Base-by-base conservation (phyloP, 2,329 filamentous ascomycete species). In the Pochonia chlamydosporia region DNA sequence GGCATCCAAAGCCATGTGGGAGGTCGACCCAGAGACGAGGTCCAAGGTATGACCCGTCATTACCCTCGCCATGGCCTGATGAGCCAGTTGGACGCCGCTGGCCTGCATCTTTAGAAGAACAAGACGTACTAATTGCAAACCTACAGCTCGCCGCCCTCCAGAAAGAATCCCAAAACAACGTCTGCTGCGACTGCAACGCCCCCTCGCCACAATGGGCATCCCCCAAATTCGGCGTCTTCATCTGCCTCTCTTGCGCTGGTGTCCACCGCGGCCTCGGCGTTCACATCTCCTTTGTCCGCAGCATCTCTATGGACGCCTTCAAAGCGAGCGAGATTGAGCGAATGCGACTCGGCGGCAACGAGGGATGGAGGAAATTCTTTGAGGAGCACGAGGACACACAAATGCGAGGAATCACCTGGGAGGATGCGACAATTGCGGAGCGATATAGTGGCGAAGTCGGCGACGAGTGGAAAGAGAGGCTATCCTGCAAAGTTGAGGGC, bases 281-380 rank as follows among this genome's bases (percentile, higher is more conserved):
- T 30, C 93, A 99, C 74, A 96, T 99, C 67, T 96, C 90, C 64
- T 99, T 99, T 71, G 91, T 99, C 54, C 87, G 93, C 50, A 93
- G 87, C 61, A 93, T 97, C 62, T 96, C 89, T 52, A 99, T 99
- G 93, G 93, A 99, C 72, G 90, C 90, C 48, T 97, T 99, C 76
- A 99, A 99, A 68, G 81, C 83, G 54, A 79, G 80, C 59, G 93
- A 99, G 70, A 92, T 97, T 60, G 85, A 89, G 68, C 86, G 91
- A 56, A 97, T 99, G 93, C 82, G 91, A 49, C 75, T 87, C 20
- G 93, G 92, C 40, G 93, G 93, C 46, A 99, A 99, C 69, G 83
- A 86, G 52, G 79, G 83, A 14, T 97, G 90, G 85, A 85, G 85
- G 57, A 73, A 78, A 21, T 97, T 96, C 70, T 99, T 95, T 67